phyloP scores from a whole-genome alignment of 2,329 filamentous ascomycete species.

The Aspergillus unguis region DNA sequence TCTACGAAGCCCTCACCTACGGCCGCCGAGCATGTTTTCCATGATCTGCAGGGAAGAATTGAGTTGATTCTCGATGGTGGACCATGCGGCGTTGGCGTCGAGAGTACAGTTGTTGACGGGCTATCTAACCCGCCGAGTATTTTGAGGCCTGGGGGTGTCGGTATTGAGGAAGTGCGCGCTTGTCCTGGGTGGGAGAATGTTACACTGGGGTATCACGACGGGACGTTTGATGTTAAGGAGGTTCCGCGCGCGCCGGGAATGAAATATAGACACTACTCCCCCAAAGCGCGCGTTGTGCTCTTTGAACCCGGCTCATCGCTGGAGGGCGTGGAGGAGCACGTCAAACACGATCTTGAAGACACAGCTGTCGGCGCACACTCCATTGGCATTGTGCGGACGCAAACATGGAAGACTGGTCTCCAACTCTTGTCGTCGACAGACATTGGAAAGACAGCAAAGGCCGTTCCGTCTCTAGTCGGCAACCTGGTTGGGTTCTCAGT shows the following conservation, averaged over 20 bases:
- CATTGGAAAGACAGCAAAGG: conserved; percentile 20
- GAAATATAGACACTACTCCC: conserved; percentile 99
- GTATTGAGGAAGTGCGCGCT: conserved; percentile 70
- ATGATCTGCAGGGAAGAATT: conserved; percentile 80
- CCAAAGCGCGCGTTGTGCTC: conserved; percentile 78
- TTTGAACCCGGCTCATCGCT: conserved; percentile 60
- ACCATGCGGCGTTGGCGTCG: conserved; percentile 80
- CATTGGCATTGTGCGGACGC: conserved; percentile 42
- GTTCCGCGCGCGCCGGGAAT: conserved; percentile 86
- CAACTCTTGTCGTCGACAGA: conserved; percentile 23
- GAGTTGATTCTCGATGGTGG: conserved; percentile 87
- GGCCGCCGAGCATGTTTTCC: conserved; percentile 79
- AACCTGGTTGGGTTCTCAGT: conserved; percentile 27
- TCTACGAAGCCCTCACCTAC: conserved; percentile 92
- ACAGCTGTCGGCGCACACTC: conserved; percentile 27
- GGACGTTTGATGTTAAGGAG: conserved; percentile 60
- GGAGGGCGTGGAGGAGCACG: conserved; percentile 28
- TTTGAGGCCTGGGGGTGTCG: conserved; percentile 80
- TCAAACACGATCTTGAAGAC: conserved; percentile 33
- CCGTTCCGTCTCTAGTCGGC: conserved; percentile 25
- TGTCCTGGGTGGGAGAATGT: conserved; percentile 80
- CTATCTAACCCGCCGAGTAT: conserved; percentile 76
- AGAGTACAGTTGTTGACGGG: conserved; percentile 95
- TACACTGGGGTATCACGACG: conserved; percentile 73
- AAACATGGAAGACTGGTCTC: conserved; percentile 33